These are phyloP conservation scores for Aspergillus luchuensis DNA, from an alignment of 2,329 filamentous ascomycete species.

Conservation along the genomic window DNA sequence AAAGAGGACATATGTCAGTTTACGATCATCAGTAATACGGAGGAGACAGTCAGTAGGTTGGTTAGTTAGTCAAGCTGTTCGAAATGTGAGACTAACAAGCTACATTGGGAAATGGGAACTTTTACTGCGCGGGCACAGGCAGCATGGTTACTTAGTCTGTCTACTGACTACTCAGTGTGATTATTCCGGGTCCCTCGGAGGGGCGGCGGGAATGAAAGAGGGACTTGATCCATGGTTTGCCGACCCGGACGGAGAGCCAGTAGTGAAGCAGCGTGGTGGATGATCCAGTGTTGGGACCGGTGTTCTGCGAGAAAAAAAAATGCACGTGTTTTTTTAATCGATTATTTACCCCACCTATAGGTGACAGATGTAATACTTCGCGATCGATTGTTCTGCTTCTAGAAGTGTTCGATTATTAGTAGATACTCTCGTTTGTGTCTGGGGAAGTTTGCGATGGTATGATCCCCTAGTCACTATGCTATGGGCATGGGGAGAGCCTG, in stretches of 20 bases:
- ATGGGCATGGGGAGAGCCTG: background rate
- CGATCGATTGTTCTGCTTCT: background rate
- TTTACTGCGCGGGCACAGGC: background rate
- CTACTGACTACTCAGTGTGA: background rate
- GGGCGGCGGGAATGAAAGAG: background rate
- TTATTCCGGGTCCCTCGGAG: background rate
- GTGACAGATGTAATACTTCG: background rate
- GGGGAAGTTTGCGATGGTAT: background rate
- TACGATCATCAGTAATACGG: background rate
- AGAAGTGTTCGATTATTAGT: background rate
- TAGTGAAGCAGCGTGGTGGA: background rate
- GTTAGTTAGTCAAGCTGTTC: background rate
- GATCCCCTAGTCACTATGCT: background rate
- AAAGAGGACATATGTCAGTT: background rate
- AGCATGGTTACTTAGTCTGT: background rate
- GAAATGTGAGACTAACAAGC: background rate
- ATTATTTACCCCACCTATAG: background rate
- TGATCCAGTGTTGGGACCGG: background rate
- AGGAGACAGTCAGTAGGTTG: too few relatives aligned
- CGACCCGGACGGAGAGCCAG: background rate
- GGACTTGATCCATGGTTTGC: background rate
- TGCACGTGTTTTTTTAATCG: background rate
- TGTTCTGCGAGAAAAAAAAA: background rate
- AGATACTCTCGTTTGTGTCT: background rate
- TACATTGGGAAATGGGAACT: background rate